phyloP scores from a whole-genome alignment of 306 rosid genomes.

The Arachis hypogaea region DNA sequence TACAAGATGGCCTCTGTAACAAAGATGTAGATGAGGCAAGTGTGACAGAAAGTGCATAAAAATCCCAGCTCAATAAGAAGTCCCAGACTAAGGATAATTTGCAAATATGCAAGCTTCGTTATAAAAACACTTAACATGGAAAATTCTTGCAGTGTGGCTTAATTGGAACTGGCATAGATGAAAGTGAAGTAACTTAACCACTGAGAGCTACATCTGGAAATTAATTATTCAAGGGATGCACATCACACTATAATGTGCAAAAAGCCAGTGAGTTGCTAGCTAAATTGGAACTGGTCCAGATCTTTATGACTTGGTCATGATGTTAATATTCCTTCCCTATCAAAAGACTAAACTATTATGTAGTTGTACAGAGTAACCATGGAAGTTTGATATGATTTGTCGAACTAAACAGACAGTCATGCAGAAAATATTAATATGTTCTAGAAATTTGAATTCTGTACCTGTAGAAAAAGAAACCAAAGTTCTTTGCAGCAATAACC shows the following conservation, averaged over 20 bases:
- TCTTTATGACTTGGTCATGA: conserved; percentile 4
- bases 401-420: not conserved
- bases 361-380: conserved; percentile 8
- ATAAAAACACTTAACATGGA: not conserved
- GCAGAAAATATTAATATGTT: conserved; percentile 24
- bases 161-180: not conserved
- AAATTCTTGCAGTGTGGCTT: not conserved
- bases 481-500: conserved; percentile 83
- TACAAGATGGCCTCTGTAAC: not conserved
- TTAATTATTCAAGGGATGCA: conserved; percentile 8
- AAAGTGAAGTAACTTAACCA: conserved; percentile 11
- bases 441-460: conserved; percentile 51
- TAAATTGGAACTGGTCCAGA: not conserved
- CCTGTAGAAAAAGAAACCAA: conserved; percentile 99
- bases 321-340: conserved; percentile 1
- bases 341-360: not conserved
- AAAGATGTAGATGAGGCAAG: conserved; percentile 4
- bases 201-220: not conserved
- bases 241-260: conserved; percentile 22
- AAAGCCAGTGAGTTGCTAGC: conserved; percentile 23
- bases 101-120: not conserved
- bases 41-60: not conserved
- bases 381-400: not conserved
- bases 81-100: not conserved
- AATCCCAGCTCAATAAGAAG: not conserved